phyloP scores from a whole-genome alignment of 1,284 basidiomycete genomes.

The Ceratobasidium sp. region DNA sequence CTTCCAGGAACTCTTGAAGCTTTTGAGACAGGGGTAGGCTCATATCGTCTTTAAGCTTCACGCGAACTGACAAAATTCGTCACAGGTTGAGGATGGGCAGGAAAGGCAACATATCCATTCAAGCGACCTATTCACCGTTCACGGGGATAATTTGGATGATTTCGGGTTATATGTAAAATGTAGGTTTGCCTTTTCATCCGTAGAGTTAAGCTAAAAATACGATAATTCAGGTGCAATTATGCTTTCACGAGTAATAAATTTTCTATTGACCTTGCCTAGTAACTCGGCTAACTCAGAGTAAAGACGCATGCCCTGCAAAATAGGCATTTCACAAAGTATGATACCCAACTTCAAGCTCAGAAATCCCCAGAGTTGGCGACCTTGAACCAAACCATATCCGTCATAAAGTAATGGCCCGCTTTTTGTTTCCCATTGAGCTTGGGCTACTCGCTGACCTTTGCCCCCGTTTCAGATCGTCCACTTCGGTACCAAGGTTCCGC shows the following conservation, averaged over 20 bases:
- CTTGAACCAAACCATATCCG: constrained; percentile 16
- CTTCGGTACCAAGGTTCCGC: neutral
- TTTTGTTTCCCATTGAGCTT: no score
- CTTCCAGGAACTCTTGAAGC: constrained; percentile 41
- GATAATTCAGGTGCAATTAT: constrained; percentile 32
- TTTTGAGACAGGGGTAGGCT: constrained; percentile 43
- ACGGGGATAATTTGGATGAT: constrained; percentile 20
- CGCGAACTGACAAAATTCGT: neutral
- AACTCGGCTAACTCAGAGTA: neutral
- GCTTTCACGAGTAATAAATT: constrained; percentile 29
- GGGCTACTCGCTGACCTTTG: neutral
- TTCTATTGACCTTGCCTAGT: neutral
- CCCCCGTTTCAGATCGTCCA: neutral
- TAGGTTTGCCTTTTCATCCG: neutral
- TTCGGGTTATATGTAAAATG: constrained; percentile 36
- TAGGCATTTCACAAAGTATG: neutral
- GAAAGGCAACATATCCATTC: constrained; percentile 23
- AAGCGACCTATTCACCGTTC: constrained; percentile 24
- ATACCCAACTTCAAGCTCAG: constrained; percentile 1
- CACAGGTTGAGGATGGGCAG: constrained; percentile 18
- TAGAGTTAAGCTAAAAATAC: neutral
- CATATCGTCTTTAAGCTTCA: no score
- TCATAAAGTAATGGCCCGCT: neutral
- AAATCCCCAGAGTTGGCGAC: constrained; percentile 14
- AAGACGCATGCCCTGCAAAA: constrained; percentile 10